These are phyloP conservation scores for Margaritispora aquatica DNA, from an alignment of 495 filamentous ascomycete genomes.

Conservation along the genomic window DNA sequence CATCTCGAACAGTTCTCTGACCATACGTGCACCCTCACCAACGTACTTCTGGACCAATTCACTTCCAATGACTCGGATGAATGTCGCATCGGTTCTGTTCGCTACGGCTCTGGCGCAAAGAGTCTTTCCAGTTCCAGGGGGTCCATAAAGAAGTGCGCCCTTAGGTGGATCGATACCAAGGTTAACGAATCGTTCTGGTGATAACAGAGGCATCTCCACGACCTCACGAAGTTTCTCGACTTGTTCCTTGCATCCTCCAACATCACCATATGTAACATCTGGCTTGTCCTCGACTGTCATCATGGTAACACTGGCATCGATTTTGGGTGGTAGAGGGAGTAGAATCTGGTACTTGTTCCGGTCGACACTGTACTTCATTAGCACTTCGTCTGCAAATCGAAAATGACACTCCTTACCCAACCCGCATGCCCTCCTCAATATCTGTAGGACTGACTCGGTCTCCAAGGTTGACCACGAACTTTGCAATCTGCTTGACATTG, in stretches of 20 bases:
- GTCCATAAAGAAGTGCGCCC: constrained; percentile 93
- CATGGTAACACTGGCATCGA: constrained; percentile 98
- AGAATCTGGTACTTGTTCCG: constrained; percentile 99
- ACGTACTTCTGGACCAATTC: constrained; percentile 99
- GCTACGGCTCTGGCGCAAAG: constrained; percentile 95
- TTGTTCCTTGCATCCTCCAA: constrained; percentile 98
- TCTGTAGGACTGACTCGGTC: constrained; percentile 96
- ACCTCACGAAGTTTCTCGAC: constrained; percentile 98
- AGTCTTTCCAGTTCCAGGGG: constrained; percentile 96
- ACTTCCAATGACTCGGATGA: constrained; percentile 96
- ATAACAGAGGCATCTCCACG: constrained; percentile 94
- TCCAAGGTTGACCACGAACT: constrained; percentile 97
- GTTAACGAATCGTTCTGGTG: constrained; percentile 93
- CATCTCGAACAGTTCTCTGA: constrained; percentile 98
- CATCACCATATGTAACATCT: constrained; percentile 97
- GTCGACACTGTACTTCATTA: constrained; percentile 60
- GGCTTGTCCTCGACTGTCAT: constrained; percentile 99
- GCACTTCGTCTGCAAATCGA: not conserved
- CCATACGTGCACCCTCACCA: constrained; percentile 95
- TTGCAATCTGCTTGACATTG: constrained; percentile 99
- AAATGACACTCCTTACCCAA: constrained; percentile 55
- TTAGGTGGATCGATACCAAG: constrained; percentile 98
- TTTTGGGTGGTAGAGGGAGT: constrained; percentile 94
- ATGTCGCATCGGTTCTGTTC: constrained; percentile 95
- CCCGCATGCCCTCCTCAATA: constrained; percentile 98